phyloP scores from a whole-genome alignment of 306 rosid species.

The Gleditsia sinensis region DNA sequence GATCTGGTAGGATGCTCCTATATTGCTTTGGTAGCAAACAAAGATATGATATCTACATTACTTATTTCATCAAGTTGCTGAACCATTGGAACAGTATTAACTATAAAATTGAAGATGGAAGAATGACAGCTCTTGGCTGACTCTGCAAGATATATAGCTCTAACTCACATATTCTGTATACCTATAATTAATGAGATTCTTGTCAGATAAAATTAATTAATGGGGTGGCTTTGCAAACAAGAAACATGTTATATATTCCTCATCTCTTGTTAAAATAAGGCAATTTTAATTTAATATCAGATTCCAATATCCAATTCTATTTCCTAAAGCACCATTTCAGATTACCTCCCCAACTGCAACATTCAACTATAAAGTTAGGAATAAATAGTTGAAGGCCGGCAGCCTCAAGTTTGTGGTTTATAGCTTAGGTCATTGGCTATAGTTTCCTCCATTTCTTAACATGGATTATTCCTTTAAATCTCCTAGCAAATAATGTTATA shows the following conservation, averaged over 20 bases:
- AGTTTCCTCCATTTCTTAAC: too few species aligned
- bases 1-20: slow-evolving; percentile 20
- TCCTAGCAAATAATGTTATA: too few species aligned
- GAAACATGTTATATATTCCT: slow-evolving; percentile 28
- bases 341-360: background rate
- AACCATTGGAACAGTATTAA: slow-evolving; percentile 17
- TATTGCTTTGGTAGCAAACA: slow-evolving; percentile 33
- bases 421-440: background rate
- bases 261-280: slow-evolving; percentile 27
- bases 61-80: slow-evolving; percentile 28
- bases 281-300: slow-evolving; percentile 22
- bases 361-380: background rate
- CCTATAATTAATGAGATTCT: slow-evolving; percentile 10
- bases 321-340: background rate
- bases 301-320: slow-evolving; percentile 26
- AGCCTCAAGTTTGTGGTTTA: background rate
- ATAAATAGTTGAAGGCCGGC: background rate
- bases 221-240: slow-evolving; percentile 31
- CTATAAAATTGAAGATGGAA: slow-evolving; percentile 27
- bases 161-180: slow-evolving; percentile 25
- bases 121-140: slow-evolving; percentile 43
- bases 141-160: slow-evolving; percentile 37
- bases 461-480: too few species aligned
- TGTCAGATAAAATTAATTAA: slow-evolving; percentile 18
- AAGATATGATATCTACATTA: slow-evolving; percentile 31